Percentiles rank a stretch among this genome's conserved stretches.
Conservation (phyloP, 179 eudicot species). For the Corrigiola litoralis region DNA sequence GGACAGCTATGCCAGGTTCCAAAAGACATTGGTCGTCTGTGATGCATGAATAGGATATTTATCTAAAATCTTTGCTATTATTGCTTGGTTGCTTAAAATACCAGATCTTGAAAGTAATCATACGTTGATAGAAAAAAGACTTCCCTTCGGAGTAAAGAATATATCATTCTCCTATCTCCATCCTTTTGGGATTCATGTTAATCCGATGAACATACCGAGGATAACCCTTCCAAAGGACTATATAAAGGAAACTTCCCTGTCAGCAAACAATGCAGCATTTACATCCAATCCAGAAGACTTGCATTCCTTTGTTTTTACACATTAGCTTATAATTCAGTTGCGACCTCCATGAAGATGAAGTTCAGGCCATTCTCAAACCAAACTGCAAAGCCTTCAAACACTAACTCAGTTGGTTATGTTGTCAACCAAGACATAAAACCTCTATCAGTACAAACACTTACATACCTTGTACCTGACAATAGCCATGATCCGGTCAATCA, state of each 20-base stretch:
- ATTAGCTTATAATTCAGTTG: too few species aligned
- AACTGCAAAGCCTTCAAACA: conserved; percentile 7
- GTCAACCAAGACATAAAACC: conserved; percentile 12
- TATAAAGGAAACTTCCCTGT: conserved; percentile 3
- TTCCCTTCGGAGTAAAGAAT: conserved; percentile 1
- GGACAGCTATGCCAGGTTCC: neutral
- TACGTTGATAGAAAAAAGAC: neutral
- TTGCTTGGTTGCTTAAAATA: too few species aligned
- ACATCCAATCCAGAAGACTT: neutral
- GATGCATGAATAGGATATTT: too few species aligned
- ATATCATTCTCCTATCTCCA: neutral
- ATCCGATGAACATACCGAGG: neutral
- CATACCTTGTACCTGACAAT: conserved; percentile 13
- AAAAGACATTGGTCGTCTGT: neutral
- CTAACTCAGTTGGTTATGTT: conserved; percentile 3
- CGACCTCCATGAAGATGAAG: conserved; percentile 14
- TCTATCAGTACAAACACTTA: neutral
- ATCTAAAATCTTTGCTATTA: too few species aligned
- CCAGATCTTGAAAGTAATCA: neutral
- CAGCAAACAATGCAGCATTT: neutral
- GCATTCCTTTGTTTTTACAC: neutral
- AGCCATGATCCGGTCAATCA: neutral
- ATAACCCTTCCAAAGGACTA: neutral
- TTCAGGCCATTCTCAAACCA: conserved; percentile 6
- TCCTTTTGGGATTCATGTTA: conserved; percentile 17